Evolutionary conservation across 139 green algal genomes (phyloP), one percentile per base, ranked within the genome.

Genomic region (Marvania coccoides): DNA sequence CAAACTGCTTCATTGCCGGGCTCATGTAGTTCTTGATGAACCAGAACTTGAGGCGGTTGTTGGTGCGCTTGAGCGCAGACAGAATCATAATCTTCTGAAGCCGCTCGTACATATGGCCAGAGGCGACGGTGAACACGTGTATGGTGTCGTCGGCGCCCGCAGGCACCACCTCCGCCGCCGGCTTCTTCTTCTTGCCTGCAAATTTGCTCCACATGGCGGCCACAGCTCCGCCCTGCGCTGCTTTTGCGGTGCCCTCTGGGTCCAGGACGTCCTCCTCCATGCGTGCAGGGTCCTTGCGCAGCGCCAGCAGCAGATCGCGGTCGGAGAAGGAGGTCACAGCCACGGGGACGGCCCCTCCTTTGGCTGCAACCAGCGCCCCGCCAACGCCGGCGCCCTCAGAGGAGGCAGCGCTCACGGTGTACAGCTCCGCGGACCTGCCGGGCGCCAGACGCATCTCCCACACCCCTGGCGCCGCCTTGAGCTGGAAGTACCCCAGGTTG

Each of bases 21-120:
- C 78, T 92, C 83, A 98, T 94, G 84, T 99, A 99, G 78, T 99
- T 99, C 61, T 96, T 96, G 73, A 99, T 98, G 72, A 99, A 95
- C 94, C 94, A 99, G 68, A 99, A 97, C 80, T 98, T 99, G 58
- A 98, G 75, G 53, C 63, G 64, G 6, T 73, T 56, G 65, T 87
- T 89, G 28, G 92, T 97, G 80, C 92, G 83, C 15, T 88, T 85
- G 37, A 96, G 61, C 42, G 95, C 92, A 0, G 71, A 89, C 5
- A 98, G 79, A 15, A 98, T 86, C 94, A 99, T 99, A 76, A 99
- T 98, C 77, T 95, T 96, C 73, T 97, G 88, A 60, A 99, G 86
- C 5, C 94, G 82, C 84, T 99, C 94, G 55, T 98, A 98, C 89
- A 99, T 93, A 78, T 98, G 93, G 1, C 94, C 94, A 1, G 81